Base-by-base conservation (phyloP, 805 yeast genomes). In the Pachysolen tannophilus region DNA sequence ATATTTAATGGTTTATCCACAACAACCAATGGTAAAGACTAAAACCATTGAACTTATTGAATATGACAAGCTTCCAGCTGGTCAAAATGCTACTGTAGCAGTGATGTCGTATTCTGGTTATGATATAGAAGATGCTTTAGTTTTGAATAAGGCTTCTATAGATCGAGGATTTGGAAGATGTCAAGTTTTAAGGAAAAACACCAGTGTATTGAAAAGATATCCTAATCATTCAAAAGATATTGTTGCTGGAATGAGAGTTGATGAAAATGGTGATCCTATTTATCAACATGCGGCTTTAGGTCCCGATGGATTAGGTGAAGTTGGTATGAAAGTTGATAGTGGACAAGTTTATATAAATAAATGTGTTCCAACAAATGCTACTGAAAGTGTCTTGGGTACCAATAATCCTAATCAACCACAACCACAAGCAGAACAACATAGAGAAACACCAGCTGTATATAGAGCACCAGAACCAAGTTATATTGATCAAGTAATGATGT, bases 41-140 rank as follows among this genome's bases (percentile, higher is more conserved):
- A 85, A 87, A 56, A 92, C 98, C 0, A 92, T 92, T 46, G 98
- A 92, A 61, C 67, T 92, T 42, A 90, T 92, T 44, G 83, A 90
- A 42, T 92, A 92, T 56, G 98, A 92, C 60, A 88, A 92, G 55
- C 67, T 92, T 28, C 98, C 98, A 3, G 98, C 98, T 4, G 98
- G 98, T 6, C 98, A 92, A 61, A 92, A 92, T 57, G 98, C 98
- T 8, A 84, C 95, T 1, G 98, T 92, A 39, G 98, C 98, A 2
- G 98, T 92, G 26, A 92, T 92, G 98, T 86, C 96, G 6, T 92
- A 92, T 53, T 90, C 97, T 0, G 98, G 98, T 44, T 92, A 92
- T 56, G 98, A 92, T 83, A 92, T 92, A 56, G 97, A 92, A 63
- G 98, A 92, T 78, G 98, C 98, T 5, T 69, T 92, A 53, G 97